Conservation (phyloP, 2,329 filamentous ascomycete genomes). For the Hypoxylon sp. region DNA sequence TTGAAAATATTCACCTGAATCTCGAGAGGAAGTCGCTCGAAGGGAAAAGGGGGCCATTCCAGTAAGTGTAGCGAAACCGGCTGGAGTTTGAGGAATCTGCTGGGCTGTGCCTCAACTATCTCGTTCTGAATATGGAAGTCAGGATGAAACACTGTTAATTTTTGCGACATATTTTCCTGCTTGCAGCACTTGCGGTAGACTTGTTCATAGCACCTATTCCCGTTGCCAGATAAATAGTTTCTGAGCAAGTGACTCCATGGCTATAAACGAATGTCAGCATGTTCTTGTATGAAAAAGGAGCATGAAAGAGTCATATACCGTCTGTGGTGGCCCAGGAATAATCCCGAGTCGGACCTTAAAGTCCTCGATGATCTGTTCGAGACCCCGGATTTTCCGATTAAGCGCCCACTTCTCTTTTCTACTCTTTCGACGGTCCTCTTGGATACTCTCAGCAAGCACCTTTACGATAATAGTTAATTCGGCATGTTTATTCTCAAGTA, state of each 20-base stretch:
- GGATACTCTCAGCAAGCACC: not conserved
- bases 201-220: slow-evolving; percentile 5
- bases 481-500: not conserved
- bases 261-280: slow-evolving; percentile 28
- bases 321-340: not conserved
- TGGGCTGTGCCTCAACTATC: not conserved
- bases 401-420: not conserved
- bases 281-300: not conserved
- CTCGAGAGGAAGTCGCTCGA: slow-evolving; percentile 52
- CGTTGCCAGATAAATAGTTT: not conserved
- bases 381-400: too few species aligned
- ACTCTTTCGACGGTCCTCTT: not conserved
- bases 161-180: slow-evolving; percentile 56
- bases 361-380: not conserved
- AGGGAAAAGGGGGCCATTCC: slow-evolving; percentile 43
- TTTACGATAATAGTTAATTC: not conserved
- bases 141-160: slow-evolving; percentile 48
- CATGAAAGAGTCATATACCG: slow-evolving; percentile 5
- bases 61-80: not conserved
- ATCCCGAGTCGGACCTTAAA: not conserved
- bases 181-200: slow-evolving; percentile 52
- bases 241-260: slow-evolving; percentile 36
- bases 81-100: not conserved
- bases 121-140: slow-evolving; percentile 41
- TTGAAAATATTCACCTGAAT: slow-evolving; percentile 57